These are phyloP conservation scores for Castanopsis chinensis DNA, from an alignment of 306 rosid species.

Conservation along the genomic window DNA sequence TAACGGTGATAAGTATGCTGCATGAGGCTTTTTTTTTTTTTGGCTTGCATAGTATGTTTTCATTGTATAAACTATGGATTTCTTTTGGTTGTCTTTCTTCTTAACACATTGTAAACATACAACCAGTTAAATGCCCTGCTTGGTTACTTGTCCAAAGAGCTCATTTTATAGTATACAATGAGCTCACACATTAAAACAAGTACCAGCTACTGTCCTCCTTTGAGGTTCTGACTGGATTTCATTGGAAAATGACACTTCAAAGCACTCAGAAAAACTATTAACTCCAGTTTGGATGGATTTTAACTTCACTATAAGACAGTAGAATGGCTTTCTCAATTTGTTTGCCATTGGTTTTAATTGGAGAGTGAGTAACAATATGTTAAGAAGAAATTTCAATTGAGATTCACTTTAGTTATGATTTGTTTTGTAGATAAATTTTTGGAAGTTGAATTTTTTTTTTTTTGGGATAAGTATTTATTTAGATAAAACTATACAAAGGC, in stretches of 20 bases:
- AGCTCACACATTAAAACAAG: neutral
- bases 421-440: no score
- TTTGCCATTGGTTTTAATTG: conserved; percentile 1
- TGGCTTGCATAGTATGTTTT: neutral
- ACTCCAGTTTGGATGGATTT: neutral
- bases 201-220: neutral
- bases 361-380: neutral
- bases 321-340: neutral
- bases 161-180: neutral
- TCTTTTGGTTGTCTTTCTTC: neutral
- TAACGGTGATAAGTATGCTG: neutral
- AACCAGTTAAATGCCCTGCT: neutral
- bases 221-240: neutral
- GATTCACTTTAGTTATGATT: no score
- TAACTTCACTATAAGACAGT: neutral
- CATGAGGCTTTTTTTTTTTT: neutral
- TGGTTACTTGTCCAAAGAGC: neutral
- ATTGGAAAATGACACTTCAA: no score
- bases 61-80: neutral
- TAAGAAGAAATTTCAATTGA: no score
- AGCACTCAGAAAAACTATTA: no score
- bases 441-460: no score
- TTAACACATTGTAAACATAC: neutral
- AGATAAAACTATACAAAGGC: no score
- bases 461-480: no score